Base-by-base conservation (phyloP, 257 asterid species). In the Lycium ferocissimum region DNA sequence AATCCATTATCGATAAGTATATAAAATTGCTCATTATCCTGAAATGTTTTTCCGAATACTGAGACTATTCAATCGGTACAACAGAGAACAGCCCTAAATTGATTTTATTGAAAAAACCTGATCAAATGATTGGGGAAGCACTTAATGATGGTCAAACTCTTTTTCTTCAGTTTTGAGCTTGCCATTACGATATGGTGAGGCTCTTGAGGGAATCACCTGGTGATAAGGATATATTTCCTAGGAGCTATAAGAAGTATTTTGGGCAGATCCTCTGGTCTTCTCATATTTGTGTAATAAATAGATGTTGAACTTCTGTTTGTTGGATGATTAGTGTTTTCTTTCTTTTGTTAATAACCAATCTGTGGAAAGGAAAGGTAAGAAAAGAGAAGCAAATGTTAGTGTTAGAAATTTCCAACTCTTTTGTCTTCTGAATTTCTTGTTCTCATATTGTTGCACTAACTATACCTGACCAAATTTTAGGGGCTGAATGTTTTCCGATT, bases 401-500 rank as follows among this genome's bases (percentile, higher is more conserved):
- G 59, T 72, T 72, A n/a, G 40, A 73, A 73, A 73, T 10, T 73
- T 73, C 80, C 61, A 49, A 75, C 45, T 51, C 22, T 75, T 49
- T 47, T 49, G 71, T 40, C 57, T 79, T 72, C 37, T 40, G 79
- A 81, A 37, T 26, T 85, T 80, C 40, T 47, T 88, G 40, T 22
- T 75, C 62, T 75, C 62, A 49, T 75, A 49, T 75, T 75, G 62
- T 75, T 75, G 62, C 47, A 82, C 66, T 71, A 58, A 49, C 82
- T 79, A 88, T 82, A 20, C 51, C 87, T 86, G 62, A 61, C 80
- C 76, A 86, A 66, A 90, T 87, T 86, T 54, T 86, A 95, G 98
- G 98, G 98, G 81, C 87, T 95, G 65, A 95, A 95, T 90, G 87
- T 95, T 79, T 95, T 95, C 89, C 95, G 98, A 84, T 95, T 95